Evolutionary conservation across 2,329 filamentous ascomycete genomes (phyloP).

Genomic region (Thermoascus crustaceus): DNA sequence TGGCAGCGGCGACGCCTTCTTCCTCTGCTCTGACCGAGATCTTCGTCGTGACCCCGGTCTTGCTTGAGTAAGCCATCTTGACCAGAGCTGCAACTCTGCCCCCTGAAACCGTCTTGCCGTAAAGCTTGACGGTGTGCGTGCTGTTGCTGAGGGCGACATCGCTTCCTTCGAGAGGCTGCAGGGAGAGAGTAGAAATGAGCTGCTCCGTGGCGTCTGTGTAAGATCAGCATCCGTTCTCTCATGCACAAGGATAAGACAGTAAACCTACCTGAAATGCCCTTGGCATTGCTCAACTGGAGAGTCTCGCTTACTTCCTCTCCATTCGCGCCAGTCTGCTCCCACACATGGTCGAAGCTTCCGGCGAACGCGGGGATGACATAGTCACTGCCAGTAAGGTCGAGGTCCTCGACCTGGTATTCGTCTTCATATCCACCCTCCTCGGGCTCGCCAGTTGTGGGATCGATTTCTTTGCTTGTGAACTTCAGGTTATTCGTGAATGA

Average conservation of each 20-base stretch:
- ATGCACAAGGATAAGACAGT: too few species aligned
- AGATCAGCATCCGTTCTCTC: conserved; percentile 17
- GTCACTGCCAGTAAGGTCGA: conserved; percentile 84
- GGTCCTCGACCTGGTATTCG: conserved; percentile 92
- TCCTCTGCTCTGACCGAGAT: conserved; percentile 88
- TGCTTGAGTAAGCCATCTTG: conserved; percentile 88
- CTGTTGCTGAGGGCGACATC: conserved; percentile 82
- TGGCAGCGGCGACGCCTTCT: conserved; percentile 74
- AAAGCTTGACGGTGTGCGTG: conserved; percentile 89
- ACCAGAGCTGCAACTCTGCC: conserved; percentile 81
- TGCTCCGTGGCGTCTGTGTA: conserved; percentile 82
- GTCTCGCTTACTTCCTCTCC: conserved; percentile 90
- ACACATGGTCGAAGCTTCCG: conserved; percentile 89
- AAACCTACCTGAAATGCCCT: conserved; percentile 79
- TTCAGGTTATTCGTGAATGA: conserved; percentile 89
- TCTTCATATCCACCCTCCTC: conserved; percentile 93
- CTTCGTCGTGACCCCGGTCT: conserved; percentile 92
- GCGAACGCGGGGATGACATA: conserved; percentile 92
- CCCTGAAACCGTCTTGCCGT: conserved; percentile 88
- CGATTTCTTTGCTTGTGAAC: conserved; percentile 97
- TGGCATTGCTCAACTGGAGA: conserved; percentile 74
- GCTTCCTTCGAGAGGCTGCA: conserved; percentile 90
- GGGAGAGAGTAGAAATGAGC: conserved; percentile 73
- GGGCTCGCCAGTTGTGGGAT: conserved; percentile 84
- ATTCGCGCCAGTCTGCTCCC: conserved; percentile 84